Evolutionary conservation across 768 basidiomycete species (phyloP).

Genomic region (Termitomyces sp.): DNA sequence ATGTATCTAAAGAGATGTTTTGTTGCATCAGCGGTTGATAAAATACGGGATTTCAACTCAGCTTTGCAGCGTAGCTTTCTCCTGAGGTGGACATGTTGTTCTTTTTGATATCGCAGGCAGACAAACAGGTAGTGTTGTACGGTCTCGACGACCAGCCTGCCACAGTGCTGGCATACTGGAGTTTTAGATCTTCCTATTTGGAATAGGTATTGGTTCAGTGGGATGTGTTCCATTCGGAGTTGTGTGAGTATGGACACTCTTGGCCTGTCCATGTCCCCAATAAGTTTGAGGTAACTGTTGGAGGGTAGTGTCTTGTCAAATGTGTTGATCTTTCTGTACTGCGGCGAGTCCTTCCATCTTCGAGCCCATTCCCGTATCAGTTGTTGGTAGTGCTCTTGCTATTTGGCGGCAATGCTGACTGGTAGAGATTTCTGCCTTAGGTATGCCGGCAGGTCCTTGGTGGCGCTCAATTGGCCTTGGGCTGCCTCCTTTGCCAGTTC

Average conservation of each 20-base stretch:
- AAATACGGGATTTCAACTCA: background rate
- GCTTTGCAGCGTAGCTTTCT: background rate
- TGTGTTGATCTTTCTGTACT: background rate
- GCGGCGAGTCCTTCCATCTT: background rate
- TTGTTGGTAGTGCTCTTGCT: background rate
- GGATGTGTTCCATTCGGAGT: no score
- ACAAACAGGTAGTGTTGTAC: background rate
- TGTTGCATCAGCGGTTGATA: background rate
- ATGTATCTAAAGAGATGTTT: no score
- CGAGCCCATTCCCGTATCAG: background rate
- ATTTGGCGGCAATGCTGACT: background rate
- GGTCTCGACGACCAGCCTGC: no score
- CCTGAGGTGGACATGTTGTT: background rate
- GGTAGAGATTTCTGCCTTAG: background rate
- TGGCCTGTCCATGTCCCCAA: no score
- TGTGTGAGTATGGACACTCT: no score
- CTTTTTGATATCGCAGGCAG: background rate
- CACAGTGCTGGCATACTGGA: no score
- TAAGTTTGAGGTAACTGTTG: no score
- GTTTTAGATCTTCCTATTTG: no score
- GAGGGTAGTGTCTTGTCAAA: no score
- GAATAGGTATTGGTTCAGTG: no score
- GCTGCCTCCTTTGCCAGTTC: background rate
- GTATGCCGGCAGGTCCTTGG: background rate
- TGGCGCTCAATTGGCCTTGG: background rate